Base-by-base conservation (phyloP, 2,329 filamentous ascomycete genomes). In the Botrytis pseudocinerea region DNA sequence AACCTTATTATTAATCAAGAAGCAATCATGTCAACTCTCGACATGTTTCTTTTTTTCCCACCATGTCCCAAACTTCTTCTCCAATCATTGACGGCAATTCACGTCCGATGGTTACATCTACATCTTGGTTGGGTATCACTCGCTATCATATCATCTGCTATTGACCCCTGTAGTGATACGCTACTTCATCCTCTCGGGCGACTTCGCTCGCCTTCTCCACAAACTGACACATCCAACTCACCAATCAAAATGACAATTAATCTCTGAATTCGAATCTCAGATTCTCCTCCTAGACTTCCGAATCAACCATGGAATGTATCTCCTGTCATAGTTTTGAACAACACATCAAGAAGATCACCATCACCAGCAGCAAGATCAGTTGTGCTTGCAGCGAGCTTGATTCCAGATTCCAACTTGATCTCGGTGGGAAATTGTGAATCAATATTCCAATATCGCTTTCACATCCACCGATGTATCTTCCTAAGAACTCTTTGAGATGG, bases 401-500 rank as follows among this genome's bases (percentile, higher is more conserved):
- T 46, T 54, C 69, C 51, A 68, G 65, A 57, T 57, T 54, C 48
- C 22, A 42, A 44, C 38, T 42, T 69, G 65, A 57, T 69, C 22
- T 42, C n/a, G 18, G n/a, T 40, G 48, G 48, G 20, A 57, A 57
- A 60, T 32, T 57, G 10, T 25, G 25, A 62, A n/a, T 48, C 60
- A 54, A 60, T 32, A 68, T 44, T 73, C 57, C 54, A 44, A 69
- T 62, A 40, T 57, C 48, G 46, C 14, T 70, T 40, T 28, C n/a
- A 66, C 22, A n/a, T 71, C 7, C 38, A 74, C 77, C 75, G 66
- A 78, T 77, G 76, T 76, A 72, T 73, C 73, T 62, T 54, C 72
- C 42, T 59, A 74, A 74, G 68, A 72, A 77, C 69, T 71, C 73
- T 20, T 76, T 78, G 75, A 76, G 80, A 87, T 87, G 86, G 89